Base-by-base conservation (phyloP, 192 early-diverging fungal species). In the Linnemannia zychae region DNA sequence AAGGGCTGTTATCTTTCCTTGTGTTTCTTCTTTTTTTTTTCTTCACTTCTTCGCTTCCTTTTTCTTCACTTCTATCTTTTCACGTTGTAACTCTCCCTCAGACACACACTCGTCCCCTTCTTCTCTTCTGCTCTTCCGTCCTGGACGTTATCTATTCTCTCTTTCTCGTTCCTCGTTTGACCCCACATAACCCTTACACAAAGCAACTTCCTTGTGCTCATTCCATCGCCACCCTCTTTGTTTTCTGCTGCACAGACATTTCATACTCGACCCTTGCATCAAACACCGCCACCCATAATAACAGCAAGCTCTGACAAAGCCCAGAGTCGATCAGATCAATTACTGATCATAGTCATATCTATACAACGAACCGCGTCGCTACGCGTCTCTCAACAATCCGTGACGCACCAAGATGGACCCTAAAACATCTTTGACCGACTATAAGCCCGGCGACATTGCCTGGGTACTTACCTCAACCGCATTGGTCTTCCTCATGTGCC, bases 401-500 rank as follows among this genome's bases (percentile, higher is more conserved):
- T 48, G 18, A 52, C 70, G 52, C 49, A 31, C 24, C 40, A 37
- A 31, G 20, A 84, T 84, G 82, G 83, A 85, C 48, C 67, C 82
- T 17, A 48, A 17, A 13, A 31, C 53, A 71, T 22, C 69, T 12
- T 22, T 48, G 36, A 84, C 87, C 24, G 91, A 92, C 67, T 89
- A 91, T 86, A 88, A 80, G 69, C 90, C 90, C 22, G 93, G 93
- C 67, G 93, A 95, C 53, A 96, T 94, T 53, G 93, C 91, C 75
- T 96, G 93, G 91, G 92, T 96, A 68, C 90, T 96, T 80, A 87
- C 92, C 20, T 92, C 91, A 48, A 88, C 93, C 1, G 91, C 90
- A 0, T 87, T 96, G 28, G 94, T 96, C 33, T 94, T 95, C 57
- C 87, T 96, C 20, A 96, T 96, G 95, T 90, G 92, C 18, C 93